Evolutionary conservation across 1,284 basidiomycete genomes (phyloP), one percentile per base, ranked within the genome.

Genomic region (Melampsora abietis-canadensis): DNA sequence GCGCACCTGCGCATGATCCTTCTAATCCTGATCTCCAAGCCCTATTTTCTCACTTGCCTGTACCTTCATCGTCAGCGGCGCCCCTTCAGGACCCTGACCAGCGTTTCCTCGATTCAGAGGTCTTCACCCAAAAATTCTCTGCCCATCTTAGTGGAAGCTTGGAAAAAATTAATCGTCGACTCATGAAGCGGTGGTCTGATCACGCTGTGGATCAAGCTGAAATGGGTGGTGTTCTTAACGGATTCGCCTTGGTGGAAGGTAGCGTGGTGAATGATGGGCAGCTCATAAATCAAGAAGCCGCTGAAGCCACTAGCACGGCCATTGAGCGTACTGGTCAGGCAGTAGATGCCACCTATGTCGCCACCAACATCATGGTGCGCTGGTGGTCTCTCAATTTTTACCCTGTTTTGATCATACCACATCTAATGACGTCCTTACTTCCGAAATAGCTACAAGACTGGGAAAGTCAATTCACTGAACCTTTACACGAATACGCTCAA

Each of bases 251-350:
- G 76, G 92, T 92, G 78, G 93, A 95, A 78, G 79, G 79, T 5
- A 78, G 78, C 57, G 77, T 77, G 21, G 77, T 78, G 2, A 57
- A 48, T 14, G 79, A 77, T 6, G 76, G 51, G 66, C 76, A 51
- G 48, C 76, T 46, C 48, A 73, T 21, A 46, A 72, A 61, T 48
- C 76, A 74, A 69, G 51, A 76, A 70, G 79, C 78, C 82, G 85
- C 82, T 31, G 88, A 88, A 0, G 84, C 85, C 61, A 83, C 95
- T 14, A 88, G 92, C 6, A 83, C 86, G 66, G 90, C 92, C 7
- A 88, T 95, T 78, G 93, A 96, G 84, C 91, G 91, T 81, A 91
- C 90, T 0, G 96, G 96, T 0, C 95, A 98, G 82, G 96, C 96
- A 4, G 88, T 94, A 54, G 96, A 99, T 82, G 87, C 90, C 1